Evolutionary conservation across 192 early-diverging fungal species (phyloP).

Genomic region (Backusella circina): DNA sequence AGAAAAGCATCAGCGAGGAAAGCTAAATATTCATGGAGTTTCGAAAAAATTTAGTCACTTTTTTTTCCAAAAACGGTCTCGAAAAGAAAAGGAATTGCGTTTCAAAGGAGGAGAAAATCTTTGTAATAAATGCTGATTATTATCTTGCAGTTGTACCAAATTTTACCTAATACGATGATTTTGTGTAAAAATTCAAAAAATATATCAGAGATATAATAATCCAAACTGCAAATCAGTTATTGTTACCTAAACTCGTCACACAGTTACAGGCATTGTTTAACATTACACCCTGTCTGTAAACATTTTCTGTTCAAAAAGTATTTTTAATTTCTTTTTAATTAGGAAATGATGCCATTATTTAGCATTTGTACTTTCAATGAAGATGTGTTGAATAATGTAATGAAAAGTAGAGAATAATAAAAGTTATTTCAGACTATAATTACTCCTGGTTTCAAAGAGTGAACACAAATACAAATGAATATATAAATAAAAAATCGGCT

Average conservation of each 20-base stretch:
- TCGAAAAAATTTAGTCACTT: constrained; percentile 1
- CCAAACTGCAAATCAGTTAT: not conserved
- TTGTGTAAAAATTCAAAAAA: not conserved
- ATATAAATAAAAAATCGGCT: not conserved
- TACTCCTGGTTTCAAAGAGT: not conserved
- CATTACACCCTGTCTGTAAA: not conserved
- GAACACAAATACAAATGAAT: not conserved
- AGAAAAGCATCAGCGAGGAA: not conserved
- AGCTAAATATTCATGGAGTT: not conserved
- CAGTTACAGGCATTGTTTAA: not conserved
- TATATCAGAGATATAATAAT: not conserved
- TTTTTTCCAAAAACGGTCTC: not conserved
- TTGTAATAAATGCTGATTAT: not conserved
- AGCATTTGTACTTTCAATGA: not conserved
- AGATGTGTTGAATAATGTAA: not conserved
- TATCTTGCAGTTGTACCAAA: not conserved
- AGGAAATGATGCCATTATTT: not conserved
- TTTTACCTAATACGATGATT: not conserved
- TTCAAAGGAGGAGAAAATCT: not conserved
- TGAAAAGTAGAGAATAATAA: not conserved
- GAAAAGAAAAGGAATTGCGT: not conserved
- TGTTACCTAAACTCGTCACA: not conserved
- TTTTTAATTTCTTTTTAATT: not conserved
- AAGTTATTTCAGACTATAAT: not conserved
- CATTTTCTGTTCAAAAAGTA: not conserved